These are phyloP conservation scores for Lophium mytilinum DNA, from an alignment of 495 filamentous ascomycete genomes.

Conservation along the genomic window DNA sequence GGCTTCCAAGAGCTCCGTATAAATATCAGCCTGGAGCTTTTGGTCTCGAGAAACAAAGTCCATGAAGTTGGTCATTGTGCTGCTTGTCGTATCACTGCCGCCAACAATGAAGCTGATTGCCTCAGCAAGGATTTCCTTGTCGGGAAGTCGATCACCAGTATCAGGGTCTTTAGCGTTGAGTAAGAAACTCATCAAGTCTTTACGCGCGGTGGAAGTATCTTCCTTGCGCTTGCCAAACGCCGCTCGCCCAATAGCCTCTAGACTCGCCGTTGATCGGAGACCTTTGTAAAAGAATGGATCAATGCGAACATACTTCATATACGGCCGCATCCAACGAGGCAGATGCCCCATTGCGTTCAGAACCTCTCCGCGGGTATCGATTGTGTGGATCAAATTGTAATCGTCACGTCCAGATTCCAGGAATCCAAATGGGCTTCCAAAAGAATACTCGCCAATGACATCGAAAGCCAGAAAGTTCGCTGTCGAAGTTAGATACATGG, in stretches of 20 bases:
- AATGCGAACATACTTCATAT: conserved; percentile 9
- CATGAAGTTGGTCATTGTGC: conserved; percentile 13
- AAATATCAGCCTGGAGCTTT: not conserved
- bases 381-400: conserved; percentile 5
- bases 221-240: conserved; percentile 4
- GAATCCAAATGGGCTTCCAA: not conserved
- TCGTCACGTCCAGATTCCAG: not conserved
- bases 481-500: no score
- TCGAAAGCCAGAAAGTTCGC: not conserved
- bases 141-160: conserved; percentile 1
- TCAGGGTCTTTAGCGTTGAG: conserved; percentile 14
- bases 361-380: conserved; percentile 7
- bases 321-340: conserved; percentile 1
- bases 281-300: conserved; percentile 11
- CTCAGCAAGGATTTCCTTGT: conserved; percentile 11
- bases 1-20: not conserved
- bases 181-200: conserved; percentile 12
- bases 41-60: conserved; percentile 4
- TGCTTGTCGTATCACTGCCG: conserved; percentile 16
- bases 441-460: not conserved
- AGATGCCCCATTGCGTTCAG: conserved; percentile 8
- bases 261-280: conserved; percentile 1
- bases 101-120: conserved; percentile 10
- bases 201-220: not conserved
- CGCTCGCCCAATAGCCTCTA: conserved; percentile 1